These are phyloP conservation scores for Pythium brassicae DNA, from an alignment of 352 stramenopile genomes.

Conservation along the genomic window DNA sequence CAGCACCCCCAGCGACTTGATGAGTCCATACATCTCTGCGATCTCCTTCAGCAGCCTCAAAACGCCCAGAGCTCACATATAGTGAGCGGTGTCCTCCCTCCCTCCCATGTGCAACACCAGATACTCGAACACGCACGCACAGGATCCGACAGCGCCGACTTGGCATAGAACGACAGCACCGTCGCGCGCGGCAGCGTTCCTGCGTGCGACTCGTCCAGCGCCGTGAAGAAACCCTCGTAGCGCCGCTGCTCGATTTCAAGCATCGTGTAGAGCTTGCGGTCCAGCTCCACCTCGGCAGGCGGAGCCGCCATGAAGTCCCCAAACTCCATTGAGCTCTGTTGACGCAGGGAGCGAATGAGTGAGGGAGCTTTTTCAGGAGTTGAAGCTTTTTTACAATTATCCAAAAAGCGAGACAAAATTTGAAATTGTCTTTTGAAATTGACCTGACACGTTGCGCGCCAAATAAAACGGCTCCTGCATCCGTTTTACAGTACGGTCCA, in stretches of 20 bases:
- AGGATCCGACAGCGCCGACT: constrained; percentile 43
- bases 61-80: neutral
- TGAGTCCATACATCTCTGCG: constrained; percentile 31
- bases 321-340: constrained; percentile 13
- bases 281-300: constrained; percentile 14
- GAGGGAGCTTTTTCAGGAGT: too few species aligned
- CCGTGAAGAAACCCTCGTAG: constrained; percentile 58
- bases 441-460: neutral
- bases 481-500: too few species aligned
- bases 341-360: too few species aligned
- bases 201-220: constrained; percentile 26
- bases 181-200: constrained; percentile 18
- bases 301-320: constrained; percentile 12
- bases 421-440: too few species aligned
- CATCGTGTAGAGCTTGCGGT: constrained; percentile 51
- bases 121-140: constrained; percentile 7
- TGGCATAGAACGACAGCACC: constrained; percentile 52
- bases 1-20: constrained; percentile 44
- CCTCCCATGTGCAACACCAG: neutral
- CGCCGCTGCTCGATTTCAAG: constrained; percentile 49
- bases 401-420: too few species aligned
- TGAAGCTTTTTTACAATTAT: too few species aligned
- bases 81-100: neutral
- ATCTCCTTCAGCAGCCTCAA: too few species aligned
- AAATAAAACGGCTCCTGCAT: neutral